phyloP scores from a whole-genome alignment of 78 protist genomes.

The Chrysochromulina tobinii region DNA sequence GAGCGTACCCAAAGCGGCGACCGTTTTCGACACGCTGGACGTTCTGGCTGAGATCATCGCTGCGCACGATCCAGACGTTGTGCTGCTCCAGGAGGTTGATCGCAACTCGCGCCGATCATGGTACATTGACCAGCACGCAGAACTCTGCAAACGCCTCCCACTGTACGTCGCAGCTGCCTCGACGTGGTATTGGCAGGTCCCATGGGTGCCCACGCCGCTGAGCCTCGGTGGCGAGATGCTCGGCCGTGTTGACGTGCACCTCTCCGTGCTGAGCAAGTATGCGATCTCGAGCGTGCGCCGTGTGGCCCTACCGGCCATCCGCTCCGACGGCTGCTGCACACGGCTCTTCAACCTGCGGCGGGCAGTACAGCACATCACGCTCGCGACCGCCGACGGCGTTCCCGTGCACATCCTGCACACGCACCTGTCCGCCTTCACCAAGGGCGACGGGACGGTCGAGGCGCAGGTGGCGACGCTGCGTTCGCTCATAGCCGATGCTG shows the following conservation, averaged over 20 bases:
- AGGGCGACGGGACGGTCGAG: not conserved
- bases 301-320: not conserved
- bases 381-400: not conserved
- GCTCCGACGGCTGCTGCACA: not conserved
- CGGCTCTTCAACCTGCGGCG: slow-evolving; percentile 4
- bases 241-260: not conserved
- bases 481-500: not conserved
- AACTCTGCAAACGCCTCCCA: not conserved
- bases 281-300: not conserved
- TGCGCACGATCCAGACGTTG: not conserved
- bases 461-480: not conserved
- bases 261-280: not conserved
- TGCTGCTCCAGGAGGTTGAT: slow-evolving; percentile 5
- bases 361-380: not conserved
- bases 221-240: not conserved
- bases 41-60: not conserved
- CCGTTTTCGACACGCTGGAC: not conserved
- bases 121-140: not conserved
- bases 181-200: not conserved
- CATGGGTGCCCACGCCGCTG: not conserved
- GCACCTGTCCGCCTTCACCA: not conserved
- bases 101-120: not conserved
- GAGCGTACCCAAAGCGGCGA: not conserved
- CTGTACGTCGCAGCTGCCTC: not conserved
- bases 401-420: not conserved